Conservation (phyloP, 177 flowering plant species). For the Vitis hybrid region DNA sequence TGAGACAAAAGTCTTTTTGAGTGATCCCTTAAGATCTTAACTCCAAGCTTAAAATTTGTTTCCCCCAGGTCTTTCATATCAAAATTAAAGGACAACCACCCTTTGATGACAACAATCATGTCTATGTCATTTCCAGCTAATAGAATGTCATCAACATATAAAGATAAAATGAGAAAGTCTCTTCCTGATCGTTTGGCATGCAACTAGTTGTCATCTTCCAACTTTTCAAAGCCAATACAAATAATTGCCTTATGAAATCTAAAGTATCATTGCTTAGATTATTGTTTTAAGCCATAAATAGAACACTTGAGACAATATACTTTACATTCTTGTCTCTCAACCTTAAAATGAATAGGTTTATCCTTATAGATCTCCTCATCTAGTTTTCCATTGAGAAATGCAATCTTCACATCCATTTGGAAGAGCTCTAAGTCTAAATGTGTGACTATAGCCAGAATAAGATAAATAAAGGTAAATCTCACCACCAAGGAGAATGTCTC, state of each 20-base stretch:
- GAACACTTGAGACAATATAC: neutral
- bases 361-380: conserved; percentile 10
- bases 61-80: conserved; percentile 15
- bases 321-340: neutral
- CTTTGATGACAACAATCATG: neutral
- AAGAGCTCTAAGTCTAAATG: too few relatives aligned
- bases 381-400: too few relatives aligned
- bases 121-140: neutral
- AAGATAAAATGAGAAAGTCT: neutral
- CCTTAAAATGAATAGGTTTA: neutral
- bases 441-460: too few relatives aligned
- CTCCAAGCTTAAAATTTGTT: conserved; percentile 8
- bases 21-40: conserved; percentile 2
- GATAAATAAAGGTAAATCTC: neutral
- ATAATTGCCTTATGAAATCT: neutral
- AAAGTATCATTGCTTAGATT: neutral
- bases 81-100: neutral
- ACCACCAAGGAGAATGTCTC: neutral
- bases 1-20: neutral
- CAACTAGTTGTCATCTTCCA: conserved; percentile 6
- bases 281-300: conserved; percentile 1
- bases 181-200: neutral
- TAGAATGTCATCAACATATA: too few relatives aligned
- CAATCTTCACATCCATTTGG: too few relatives aligned
- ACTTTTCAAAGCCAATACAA: neutral